These are phyloP conservation scores for Neoscytalidium dimidiatum DNA, from an alignment of 2,329 filamentous ascomycete species.

Conservation along the genomic window DNA sequence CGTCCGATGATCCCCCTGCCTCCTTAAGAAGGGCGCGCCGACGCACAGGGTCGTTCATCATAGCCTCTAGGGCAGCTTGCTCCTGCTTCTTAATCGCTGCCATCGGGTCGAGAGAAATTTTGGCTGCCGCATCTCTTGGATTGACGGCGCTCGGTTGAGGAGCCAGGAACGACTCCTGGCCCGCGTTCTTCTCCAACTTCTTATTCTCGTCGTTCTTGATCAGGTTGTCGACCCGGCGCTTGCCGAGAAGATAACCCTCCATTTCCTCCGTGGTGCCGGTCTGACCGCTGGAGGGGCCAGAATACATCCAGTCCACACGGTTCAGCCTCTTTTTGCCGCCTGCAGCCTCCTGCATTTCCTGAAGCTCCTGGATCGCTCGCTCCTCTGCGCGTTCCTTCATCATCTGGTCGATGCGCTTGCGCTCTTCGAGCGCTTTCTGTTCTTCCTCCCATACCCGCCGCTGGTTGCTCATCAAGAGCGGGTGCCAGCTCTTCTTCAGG, in stretches of 20 bases:
- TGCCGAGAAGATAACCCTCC: slow-evolving; percentile 90
- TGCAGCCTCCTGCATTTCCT: slow-evolving; percentile 83
- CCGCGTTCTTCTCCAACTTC: slow-evolving; percentile 59
- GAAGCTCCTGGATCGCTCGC: slow-evolving; percentile 86
- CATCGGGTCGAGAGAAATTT: slow-evolving; percentile 88
- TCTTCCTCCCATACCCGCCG: slow-evolving; percentile 86
- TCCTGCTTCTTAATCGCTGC: slow-evolving; percentile 93
- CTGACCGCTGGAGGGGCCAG: slow-evolving; percentile 76
- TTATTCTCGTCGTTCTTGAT: slow-evolving; percentile 80
- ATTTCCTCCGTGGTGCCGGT: slow-evolving; percentile 73
- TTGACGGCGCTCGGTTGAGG: slow-evolving; percentile 67
- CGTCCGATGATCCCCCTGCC: slow-evolving; percentile 24
- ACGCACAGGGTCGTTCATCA: slow-evolving; percentile 76
- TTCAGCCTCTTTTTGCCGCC: slow-evolving; percentile 79
- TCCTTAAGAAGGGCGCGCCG: slow-evolving; percentile 62
- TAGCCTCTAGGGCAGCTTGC: slow-evolving; percentile 50
- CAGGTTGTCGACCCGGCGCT: slow-evolving; percentile 84
- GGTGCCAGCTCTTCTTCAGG: slow-evolving; percentile 90
- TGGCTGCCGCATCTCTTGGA: slow-evolving; percentile 76
- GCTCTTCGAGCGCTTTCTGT: slow-evolving; percentile 87
- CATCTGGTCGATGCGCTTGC: slow-evolving; percentile 89
- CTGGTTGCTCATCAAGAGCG: slow-evolving; percentile 87
- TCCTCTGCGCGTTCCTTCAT: slow-evolving; percentile 94
- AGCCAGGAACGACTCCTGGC: slow-evolving; percentile 64
- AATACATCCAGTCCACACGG: slow-evolving; percentile 98